A percentile compares a stretch with the other conserved stretches of the same genome.
Conservation (phyloP, 2,329 filamentous ascomycete genomes). For the Hawksworthiomyces lignivorus region DNA sequence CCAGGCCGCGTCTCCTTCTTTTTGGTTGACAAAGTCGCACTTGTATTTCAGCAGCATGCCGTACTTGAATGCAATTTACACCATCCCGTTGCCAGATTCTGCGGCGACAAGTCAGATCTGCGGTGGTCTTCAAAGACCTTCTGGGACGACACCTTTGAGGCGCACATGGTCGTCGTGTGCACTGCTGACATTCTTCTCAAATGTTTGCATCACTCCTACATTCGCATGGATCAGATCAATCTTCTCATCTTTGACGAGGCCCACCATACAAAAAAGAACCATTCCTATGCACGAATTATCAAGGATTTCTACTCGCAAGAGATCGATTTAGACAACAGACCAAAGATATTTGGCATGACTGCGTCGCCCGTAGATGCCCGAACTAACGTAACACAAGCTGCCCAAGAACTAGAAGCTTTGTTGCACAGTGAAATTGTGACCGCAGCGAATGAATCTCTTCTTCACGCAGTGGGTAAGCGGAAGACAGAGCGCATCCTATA, state of each 20-base stretch:
- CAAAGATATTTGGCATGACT: slow-evolving; percentile 91
- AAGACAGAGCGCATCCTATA: slow-evolving; percentile 51
- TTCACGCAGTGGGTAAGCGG: slow-evolving; percentile 51
- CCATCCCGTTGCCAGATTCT: slow-evolving; percentile 64
- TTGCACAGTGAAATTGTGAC: slow-evolving; percentile 82
- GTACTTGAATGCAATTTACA: slow-evolving; percentile 77
- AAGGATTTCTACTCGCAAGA: slow-evolving; percentile 69
- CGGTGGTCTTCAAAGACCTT: slow-evolving; percentile 32
- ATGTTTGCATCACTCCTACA: slow-evolving; percentile 70
- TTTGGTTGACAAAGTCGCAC: slow-evolving; percentile 78
- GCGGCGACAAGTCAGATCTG: slow-evolving; percentile 55
- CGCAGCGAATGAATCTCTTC: slow-evolving; percentile 43
- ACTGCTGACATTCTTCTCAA: slow-evolving; percentile 81
- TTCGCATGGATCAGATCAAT: slow-evolving; percentile 76
- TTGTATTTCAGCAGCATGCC: slow-evolving; percentile 83
- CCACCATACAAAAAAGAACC: slow-evolving; percentile 91
- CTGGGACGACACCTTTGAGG: slow-evolving; percentile 44
- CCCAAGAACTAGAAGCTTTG: slow-evolving; percentile 64
- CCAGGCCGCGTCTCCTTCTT: slow-evolving; percentile 71
- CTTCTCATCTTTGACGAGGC: slow-evolving; percentile 93
- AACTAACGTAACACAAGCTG: slow-evolving; percentile 62
- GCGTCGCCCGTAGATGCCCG: slow-evolving; percentile 88
- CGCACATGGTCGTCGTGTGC: slow-evolving; percentile 82
- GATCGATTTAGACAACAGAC: slow-evolving; percentile 39
- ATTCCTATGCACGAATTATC: slow-evolving; percentile 84